Conservation (phyloP, 176 grass and related monocot genomes). For the Carex kokanica region DNA sequence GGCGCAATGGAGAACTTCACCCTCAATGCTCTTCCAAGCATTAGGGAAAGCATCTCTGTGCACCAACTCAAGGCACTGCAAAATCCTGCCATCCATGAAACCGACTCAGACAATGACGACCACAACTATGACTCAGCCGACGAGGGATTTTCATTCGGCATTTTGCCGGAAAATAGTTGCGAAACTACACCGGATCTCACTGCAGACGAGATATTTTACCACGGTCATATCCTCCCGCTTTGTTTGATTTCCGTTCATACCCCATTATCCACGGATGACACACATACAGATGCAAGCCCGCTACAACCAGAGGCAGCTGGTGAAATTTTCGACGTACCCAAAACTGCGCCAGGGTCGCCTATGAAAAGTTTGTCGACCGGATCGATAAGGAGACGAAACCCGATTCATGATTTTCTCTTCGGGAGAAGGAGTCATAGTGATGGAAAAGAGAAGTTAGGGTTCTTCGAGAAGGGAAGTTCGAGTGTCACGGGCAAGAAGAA, state of each 20-base stretch:
- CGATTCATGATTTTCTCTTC: conserved; percentile 12
- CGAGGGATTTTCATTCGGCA: conserved; percentile 5
- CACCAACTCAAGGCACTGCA: background rate
- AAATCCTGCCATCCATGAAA: background rate
- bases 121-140: background rate
- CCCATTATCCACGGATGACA: background rate
- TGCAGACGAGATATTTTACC: background rate
- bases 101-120: background rate
- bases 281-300: conserved; percentile 1
- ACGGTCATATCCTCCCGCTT: conserved; percentile 6
- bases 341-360: background rate
- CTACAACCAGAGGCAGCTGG: background rate
- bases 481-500: background rate
- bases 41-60: background rate
- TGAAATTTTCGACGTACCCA: background rate
- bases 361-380: conserved; percentile 25
- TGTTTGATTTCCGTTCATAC: background rate
- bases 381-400: background rate
- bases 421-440: conserved; percentile 4
- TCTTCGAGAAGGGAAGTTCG: background rate
- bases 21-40: background rate
- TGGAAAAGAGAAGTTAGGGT: conserved; percentile 23
- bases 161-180: background rate
- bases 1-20: background rate
- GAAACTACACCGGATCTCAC: background rate